phyloP scores from a whole-genome alignment of 345 rosid genomes.

The Rhodamnia rubescens region DNA sequence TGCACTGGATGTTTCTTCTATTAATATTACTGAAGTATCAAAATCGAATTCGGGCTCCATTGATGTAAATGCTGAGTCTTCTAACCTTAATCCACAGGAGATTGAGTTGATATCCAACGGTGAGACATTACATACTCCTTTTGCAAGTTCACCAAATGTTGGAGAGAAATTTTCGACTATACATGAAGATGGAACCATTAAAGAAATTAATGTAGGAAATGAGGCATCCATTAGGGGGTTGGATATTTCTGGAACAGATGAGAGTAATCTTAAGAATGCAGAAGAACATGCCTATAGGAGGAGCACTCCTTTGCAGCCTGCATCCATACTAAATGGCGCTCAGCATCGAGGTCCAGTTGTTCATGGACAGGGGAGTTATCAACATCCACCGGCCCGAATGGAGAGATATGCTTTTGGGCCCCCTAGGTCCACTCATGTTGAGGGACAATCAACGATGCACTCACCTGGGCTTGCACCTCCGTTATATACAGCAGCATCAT shows the following conservation, averaged over 20 bases:
- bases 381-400: constrained; percentile 20
- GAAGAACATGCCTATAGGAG: constrained; percentile 51
- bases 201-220: constrained; percentile 24
- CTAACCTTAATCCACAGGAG: constrained; percentile 26
- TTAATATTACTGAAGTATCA: constrained; percentile 27
- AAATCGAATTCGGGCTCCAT: constrained; percentile 31
- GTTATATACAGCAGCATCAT: constrained; percentile 49
- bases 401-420: constrained; percentile 28
- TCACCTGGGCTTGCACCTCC: constrained; percentile 62
- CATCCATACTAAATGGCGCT: constrained; percentile 28
- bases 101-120: constrained; percentile 27
- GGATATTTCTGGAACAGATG: constrained; percentile 21
- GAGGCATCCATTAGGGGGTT: constrained; percentile 28
- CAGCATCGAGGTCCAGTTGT: constrained; percentile 26
- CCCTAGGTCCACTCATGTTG: constrained; percentile 31
- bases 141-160: constrained; percentile 18
- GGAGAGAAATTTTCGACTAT: constrained; percentile 15
- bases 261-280: constrained; percentile 22
- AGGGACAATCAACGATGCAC: constrained; percentile 47
- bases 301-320: constrained; percentile 27
- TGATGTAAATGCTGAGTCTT: constrained; percentile 25
- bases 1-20: constrained; percentile 40
- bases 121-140: constrained; percentile 24
- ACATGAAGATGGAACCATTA: constrained; percentile 22
- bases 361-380: constrained; percentile 26